These are phyloP conservation scores for Saccharomyces mikatae DNA, from an alignment of 805 yeast genomes.

Conservation along the genomic window DNA sequence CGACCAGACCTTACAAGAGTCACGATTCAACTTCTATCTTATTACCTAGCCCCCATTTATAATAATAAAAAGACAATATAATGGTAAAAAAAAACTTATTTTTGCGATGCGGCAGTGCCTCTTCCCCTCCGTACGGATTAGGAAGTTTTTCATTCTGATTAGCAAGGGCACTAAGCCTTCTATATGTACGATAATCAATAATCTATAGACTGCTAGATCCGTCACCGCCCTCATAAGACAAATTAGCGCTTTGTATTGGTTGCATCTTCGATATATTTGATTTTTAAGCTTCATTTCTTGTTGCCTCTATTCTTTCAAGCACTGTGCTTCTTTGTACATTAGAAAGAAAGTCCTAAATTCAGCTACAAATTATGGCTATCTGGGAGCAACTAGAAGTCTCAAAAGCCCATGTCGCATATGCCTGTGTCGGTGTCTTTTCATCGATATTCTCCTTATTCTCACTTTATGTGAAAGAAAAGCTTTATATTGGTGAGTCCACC, in stretches of 20 bases:
- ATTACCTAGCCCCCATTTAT: conserved; percentile 2
- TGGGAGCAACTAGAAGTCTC: conserved; percentile 35
- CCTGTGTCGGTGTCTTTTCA: conserved; percentile 76
- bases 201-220: not conserved
- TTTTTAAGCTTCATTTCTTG: not conserved
- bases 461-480: conserved; percentile 69
- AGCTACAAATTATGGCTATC: conserved; percentile 19
- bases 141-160: not conserved
- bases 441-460: conserved; percentile 76
- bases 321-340: not conserved
- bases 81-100: not conserved
- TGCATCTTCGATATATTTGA: not conserved
- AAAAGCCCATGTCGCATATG: conserved; percentile 78
- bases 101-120: conserved; percentile 1
- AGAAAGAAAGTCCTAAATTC: not conserved
- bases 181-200: not conserved
- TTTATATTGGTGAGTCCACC: conserved; percentile 87
- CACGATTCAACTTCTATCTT: conserved; percentile 21
- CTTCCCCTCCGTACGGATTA: conserved; percentile 1
- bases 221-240: no score
- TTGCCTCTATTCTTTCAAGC: not conserved
- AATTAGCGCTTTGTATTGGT: not conserved
- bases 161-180: not conserved
- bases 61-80: not conserved
- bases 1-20: conserved; percentile 10